Base-by-base conservation (phyloP, 345 rosid species). In the Citrus trifoliata region DNA sequence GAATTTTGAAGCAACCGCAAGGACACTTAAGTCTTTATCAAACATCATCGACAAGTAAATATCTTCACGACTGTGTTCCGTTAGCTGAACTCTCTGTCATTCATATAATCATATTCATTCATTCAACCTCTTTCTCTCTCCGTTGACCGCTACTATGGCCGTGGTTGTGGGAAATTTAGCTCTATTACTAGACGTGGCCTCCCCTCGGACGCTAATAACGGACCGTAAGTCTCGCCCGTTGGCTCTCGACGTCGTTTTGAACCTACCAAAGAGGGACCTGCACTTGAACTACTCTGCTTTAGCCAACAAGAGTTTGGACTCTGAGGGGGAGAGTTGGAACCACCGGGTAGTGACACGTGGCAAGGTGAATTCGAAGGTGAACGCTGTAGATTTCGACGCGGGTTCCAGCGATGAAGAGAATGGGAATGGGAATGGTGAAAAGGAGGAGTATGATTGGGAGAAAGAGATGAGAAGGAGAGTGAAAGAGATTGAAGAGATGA, bases 401-500 rank as follows among this genome's bases (percentile, higher is more conserved):
- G 88, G 85, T 55, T 85, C 86, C 65, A 88, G 91, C 80, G 91
- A 87, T 64, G 92, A 88, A 67, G 93, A 87, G 7, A 82, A 84
- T 67, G 93, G 83, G 7, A 82, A 84, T 70, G 93, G 83, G 14
- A 83, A 83, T 58, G 92, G 77, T 0, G 93, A 83, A 7, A 91
- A 87, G 30, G 79, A 64, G 72, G 80, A 64, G 73, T 79, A 80
- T 61, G 89, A 89, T 83, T 90, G 90, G 87, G 95, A 91, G 90
- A 87, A 84, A 87, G 96, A 90, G 84, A 91, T 91, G 93, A 91
- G 89, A 83, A 90, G 76, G 80, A 88, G 95, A 81, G 81, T 83
- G 59, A 91, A 91, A 86, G 98, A 93, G 82, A 79, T 89, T 38
- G 95, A 95, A 75, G 98, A 91, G 81, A 91, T 88, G 97, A 87